Evolutionary conservation across 768 basidiomycete genomes (phyloP), one percentile per base, ranked within the genome.

Genomic region (Gymnopilus dilepis): DNA sequence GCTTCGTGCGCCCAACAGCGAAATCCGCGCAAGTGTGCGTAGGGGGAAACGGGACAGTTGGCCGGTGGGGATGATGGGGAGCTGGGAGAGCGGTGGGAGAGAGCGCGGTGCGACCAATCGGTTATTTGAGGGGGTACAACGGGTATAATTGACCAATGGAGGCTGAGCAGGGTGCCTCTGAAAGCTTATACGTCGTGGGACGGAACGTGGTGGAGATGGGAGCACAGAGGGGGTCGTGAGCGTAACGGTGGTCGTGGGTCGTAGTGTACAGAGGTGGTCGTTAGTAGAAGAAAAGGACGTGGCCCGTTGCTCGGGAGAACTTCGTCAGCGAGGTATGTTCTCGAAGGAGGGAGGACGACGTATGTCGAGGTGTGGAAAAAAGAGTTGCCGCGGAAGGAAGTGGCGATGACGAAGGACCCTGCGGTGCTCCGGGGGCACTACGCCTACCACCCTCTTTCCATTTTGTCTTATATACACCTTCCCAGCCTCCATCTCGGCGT

Each of bases 11-110:
- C 34, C 64, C 64, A 67, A 67, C 66, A 58, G 66, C 66, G 60
- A 56, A 67, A 67, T 64, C 64, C 60, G 66, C 66, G 58, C 66
- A 67, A n/a, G n/a, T n/a, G 21, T 31, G 31, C 15, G 7, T 30
- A 3, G 28, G 26, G 47, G 24, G 45, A 30, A 12, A 30, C 12
- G 45, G 30, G 17, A 30, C 15, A 31, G 26, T 50, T 47, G 43
- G 26, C 43, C 24, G 43, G 43, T 47, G 22, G 43, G 43, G 43
- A 47, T 47, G 43, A 21, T 41, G 43, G 19, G 11, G 22, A 26
- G 4, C 15, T 47, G 15, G 24, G 43, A 24, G 11, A 26, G 11
- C 11, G 47, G 47, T 28, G 47, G 47, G 26, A 31, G 28, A 50
- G 28, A 30, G 28, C 12, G 47, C 13, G 28, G 47, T 47, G 43